These are phyloP conservation scores for Sphaerostilbella broomeana DNA, from an alignment of 2,329 filamentous ascomycete genomes.

Conservation along the genomic window DNA sequence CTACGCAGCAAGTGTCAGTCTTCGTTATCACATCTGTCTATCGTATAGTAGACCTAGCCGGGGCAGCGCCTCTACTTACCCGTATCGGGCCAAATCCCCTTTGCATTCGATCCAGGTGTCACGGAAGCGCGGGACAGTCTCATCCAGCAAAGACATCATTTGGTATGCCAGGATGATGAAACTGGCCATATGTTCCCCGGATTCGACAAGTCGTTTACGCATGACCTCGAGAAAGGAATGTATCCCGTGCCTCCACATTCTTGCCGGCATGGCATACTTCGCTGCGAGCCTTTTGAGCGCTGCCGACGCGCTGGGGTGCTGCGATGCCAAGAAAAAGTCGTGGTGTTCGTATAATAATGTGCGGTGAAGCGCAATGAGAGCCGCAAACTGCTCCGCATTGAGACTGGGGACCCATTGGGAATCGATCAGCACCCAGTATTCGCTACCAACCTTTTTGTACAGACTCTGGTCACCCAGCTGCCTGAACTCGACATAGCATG, in stretches of 20 bases:
- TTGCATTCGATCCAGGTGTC: constrained; percentile 91
- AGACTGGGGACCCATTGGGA: too few species aligned
- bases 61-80: constrained; percentile 14
- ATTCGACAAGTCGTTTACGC: constrained; percentile 64
- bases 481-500: too few species aligned
- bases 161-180: constrained; percentile 85
- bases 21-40: too few species aligned
- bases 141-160: constrained; percentile 78
- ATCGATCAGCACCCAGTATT: too few species aligned
- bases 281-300: constrained; percentile 61
- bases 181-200: constrained; percentile 77
- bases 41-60: background rate
- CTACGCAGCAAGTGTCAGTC: too few species aligned
- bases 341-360: constrained; percentile 75
- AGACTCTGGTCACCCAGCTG: too few species aligned
- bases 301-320: constrained; percentile 77
- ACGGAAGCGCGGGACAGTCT: constrained; percentile 73
- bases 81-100: constrained; percentile 72
- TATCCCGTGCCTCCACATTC: constrained; percentile 91
- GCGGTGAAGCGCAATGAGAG: constrained; percentile 71
- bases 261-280: constrained; percentile 82
- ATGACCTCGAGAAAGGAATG: constrained; percentile 74
- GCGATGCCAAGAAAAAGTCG: constrained; percentile 76
- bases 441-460: too few species aligned
- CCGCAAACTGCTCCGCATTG: constrained; percentile 69